Base-by-base conservation (phyloP, 768 basidiomycete species). In the Ramaria sp. region DNA sequence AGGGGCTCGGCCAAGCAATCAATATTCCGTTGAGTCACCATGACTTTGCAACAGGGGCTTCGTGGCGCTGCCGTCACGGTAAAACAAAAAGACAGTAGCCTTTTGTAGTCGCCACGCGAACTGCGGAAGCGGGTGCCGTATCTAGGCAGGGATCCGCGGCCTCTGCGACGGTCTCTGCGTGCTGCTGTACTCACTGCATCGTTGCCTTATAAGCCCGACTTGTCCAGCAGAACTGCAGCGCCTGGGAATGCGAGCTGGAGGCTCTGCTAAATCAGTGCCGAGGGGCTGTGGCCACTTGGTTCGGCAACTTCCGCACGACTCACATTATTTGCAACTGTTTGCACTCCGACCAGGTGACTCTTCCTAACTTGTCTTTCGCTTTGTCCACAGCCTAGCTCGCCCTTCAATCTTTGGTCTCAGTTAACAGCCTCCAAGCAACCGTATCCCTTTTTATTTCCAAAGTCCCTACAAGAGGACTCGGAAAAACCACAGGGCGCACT, bases 401-500 rank as follows among this genome's bases (percentile, higher is more conserved):
- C 7, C 27, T 27, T 27, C 42, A 19, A 7, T 17, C 42, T 43
- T 43, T 43, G 7, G 33, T 34, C 34, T 37, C 34, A 37, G 34
- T 37, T 10, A 3, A 41, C 19, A n/a, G 5, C 9, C 42, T 10
- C 39, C 42, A 31, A 15, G 42, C 54, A 7, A 9, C 39, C 19
- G 7, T 41, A 5, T 42, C 12, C 24, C 30, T 19, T 20, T 34
- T 30, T 24, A 33, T 48, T 56, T 20, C 54, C 9, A n/a, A 27
- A 20, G 54, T 45, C 45, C n/a, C 20, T 20, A 20, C 19, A 20
- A 48, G 10, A 15, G 43, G 45, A 38, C 55, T 49, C 19, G 22
- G 55, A 38, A 37, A 27, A 48, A 4, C 19, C 34, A 31, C 55
- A 57, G 55, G 42, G n/a, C 55, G 55, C 20, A 57, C 55, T 12